Conservation (phyloP, 1,284 basidiomycete species). For the Ceratobasidium sp. region DNA sequence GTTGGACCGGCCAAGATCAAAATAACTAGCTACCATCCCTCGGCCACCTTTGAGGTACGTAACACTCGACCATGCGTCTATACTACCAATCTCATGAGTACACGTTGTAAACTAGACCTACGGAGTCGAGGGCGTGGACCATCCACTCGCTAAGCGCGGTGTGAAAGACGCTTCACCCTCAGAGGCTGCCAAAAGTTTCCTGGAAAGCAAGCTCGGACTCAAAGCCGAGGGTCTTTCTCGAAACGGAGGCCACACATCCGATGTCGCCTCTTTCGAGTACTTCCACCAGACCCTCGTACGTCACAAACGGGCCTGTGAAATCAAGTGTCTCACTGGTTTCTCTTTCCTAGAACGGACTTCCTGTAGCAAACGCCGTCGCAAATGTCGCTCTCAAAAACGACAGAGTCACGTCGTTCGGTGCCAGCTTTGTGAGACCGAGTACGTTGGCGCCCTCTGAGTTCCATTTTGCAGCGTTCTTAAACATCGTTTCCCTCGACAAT, state of each 20-base stretch:
- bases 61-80: too few species aligned
- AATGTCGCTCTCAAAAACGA: slow-evolving; percentile 53
- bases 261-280: slow-evolving; percentile 50
- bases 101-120: too few species aligned
- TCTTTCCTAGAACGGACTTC: slow-evolving; percentile 52
- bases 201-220: slow-evolving; percentile 49
- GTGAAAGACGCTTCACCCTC: slow-evolving; percentile 43
- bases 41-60: slow-evolving; percentile 18
- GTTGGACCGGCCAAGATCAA: neutral
- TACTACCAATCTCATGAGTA: too few species aligned
- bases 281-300: slow-evolving; percentile 55
- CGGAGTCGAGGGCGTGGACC: neutral
- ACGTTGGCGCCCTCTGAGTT: too few species aligned
- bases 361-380: slow-evolving; percentile 57
- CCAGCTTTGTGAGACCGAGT: slow-evolving; percentile 59
- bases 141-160: slow-evolving; percentile 44
- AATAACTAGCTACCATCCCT: slow-evolving; percentile 27
- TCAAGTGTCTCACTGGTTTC: too few species aligned
- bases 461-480: too few species aligned
- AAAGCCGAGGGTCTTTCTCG: slow-evolving; percentile 46
- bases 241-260: slow-evolving; percentile 48
- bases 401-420: slow-evolving; percentile 57
- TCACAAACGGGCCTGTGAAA: neutral
- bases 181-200: slow-evolving; percentile 50
- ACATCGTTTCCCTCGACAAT: too few species aligned